Percentiles rank a stretch among this genome's conserved stretches.
These are phyloP conservation scores for Sporothrix brasiliensis DNA, from an alignment of 2,329 filamentous ascomycete genomes.

Conservation along the genomic window DNA sequence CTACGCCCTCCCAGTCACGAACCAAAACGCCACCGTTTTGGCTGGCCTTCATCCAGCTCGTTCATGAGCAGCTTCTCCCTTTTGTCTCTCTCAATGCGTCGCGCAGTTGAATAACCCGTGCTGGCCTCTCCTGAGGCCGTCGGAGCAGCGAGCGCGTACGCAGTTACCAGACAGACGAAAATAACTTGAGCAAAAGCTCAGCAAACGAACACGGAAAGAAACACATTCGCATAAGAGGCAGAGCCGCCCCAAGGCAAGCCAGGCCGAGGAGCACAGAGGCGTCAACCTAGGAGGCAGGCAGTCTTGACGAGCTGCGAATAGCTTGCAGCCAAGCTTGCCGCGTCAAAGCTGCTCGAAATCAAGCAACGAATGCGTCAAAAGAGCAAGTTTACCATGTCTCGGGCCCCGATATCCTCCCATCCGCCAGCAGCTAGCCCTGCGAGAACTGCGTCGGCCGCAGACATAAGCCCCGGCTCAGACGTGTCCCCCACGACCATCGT, in stretches of 20 bases:
- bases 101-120: constrained; percentile 46
- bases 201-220: constrained; percentile 16
- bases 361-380: background rate
- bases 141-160: constrained; percentile 38
- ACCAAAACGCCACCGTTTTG: constrained; percentile 20
- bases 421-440: background rate
- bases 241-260: background rate
- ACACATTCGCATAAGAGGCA: background rate
- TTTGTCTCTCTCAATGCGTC: constrained; percentile 43
- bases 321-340: background rate
- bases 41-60: constrained; percentile 12
- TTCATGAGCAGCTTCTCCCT: constrained; percentile 31
- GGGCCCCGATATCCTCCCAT: background rate
- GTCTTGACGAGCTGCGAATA: background rate
- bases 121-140: constrained; percentile 50
- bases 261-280: background rate
- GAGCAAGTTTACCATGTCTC: background rate
- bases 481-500: constrained; percentile 48
- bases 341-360: background rate
- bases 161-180: constrained; percentile 14
- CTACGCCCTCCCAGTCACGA: background rate
- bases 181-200: constrained; percentile 12
- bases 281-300: background rate
- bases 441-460: constrained; percentile 30
- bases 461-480: constrained; percentile 48